Evolutionary conservation across 345 rosid genomes (phyloP), one percentile per base, ranked within the genome.

Genomic region (Citrus inodora): DNA sequence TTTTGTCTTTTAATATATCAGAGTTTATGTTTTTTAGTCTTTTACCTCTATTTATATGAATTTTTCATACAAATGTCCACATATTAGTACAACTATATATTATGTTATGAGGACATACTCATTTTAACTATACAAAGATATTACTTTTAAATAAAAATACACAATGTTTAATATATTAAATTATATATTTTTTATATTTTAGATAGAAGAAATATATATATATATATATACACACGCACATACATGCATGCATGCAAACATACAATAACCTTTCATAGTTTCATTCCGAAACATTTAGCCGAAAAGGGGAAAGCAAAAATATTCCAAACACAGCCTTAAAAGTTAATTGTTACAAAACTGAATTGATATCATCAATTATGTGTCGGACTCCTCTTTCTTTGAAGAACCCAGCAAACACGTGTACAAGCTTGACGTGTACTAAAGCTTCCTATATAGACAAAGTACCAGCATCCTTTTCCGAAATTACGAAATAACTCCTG

Each of bases 361-460:
- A 7, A 5, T 42, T 7, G 25, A 32, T n/a, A 27, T 14, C 7
- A n/a, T 32, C 25, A 70, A 9, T 71, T 68, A 37, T 58, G 72
- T 33, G 67, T 46, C 8, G 40, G 8, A n/a, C 7, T 16, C 9
- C 35, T 27, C 33, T 76, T 40, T 17, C 37, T 64, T 70, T 51
- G 24, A 30, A 65, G 25, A 70, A 76, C 60, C 71, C 37, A 14
- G 56, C 27, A 7, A 51, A 71, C 77, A 76, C 80, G 78, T 71
- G 83, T 72, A 14, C 56, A 66, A 63, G 61, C 56, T 71, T 66
- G 77, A 51, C 33, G 48, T 63, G 24, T 27, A 48, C 55, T 24
- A 48, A 71, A 51, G 17, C 24, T 38, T 17, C 22, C 0, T 0
- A 5, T 9, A 2, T 5, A 8, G 38, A 79, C 70, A 10, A 27